These are phyloP conservation scores for Lunasporangiospora selenospora DNA, from an alignment of 192 early-diverging fungal species.

Conservation along the genomic window DNA sequence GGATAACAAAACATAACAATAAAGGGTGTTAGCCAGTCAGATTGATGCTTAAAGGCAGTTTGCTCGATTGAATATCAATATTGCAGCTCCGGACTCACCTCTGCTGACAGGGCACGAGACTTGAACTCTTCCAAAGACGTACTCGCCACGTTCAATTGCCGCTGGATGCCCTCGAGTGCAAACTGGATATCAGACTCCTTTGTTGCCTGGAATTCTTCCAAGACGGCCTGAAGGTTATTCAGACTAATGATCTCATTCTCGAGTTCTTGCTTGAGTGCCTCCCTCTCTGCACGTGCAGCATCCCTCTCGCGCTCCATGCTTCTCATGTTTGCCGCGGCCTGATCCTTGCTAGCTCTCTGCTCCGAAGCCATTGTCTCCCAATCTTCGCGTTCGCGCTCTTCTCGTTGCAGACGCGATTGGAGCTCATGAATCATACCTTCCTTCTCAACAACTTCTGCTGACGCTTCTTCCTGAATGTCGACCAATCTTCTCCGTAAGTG, in stretches of 20 bases:
- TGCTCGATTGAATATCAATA: not conserved
- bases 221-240: conserved; percentile 83
- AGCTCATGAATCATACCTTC: conserved; percentile 62
- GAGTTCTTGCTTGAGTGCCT: conserved; percentile 53
- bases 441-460: conserved; percentile 62
- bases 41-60: not conserved
- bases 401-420: conserved; percentile 58
- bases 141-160: conserved; percentile 47
- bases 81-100: conserved; percentile 49
- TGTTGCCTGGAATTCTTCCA: conserved; percentile 88
- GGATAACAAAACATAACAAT: not conserved
- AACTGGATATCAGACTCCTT: conserved; percentile 64
- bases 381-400: conserved; percentile 69
- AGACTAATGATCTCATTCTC: conserved; percentile 66
- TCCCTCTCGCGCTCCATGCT: conserved; percentile 61
- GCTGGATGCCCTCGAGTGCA: conserved; percentile 64
- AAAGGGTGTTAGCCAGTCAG: conserved; percentile 26
- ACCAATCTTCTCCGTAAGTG: conserved; percentile 65
- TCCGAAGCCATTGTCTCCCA: conserved; percentile 66
- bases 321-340: conserved; percentile 56
- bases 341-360: conserved; percentile 58
- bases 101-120: conserved; percentile 59
- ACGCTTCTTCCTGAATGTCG: conserved; percentile 63
- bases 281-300: conserved; percentile 52
- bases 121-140: conserved; percentile 62